These are phyloP conservation scores for Colletotrichum sp. DNA, from an alignment of 2,329 filamentous ascomycete species.

Conservation along the genomic window DNA sequence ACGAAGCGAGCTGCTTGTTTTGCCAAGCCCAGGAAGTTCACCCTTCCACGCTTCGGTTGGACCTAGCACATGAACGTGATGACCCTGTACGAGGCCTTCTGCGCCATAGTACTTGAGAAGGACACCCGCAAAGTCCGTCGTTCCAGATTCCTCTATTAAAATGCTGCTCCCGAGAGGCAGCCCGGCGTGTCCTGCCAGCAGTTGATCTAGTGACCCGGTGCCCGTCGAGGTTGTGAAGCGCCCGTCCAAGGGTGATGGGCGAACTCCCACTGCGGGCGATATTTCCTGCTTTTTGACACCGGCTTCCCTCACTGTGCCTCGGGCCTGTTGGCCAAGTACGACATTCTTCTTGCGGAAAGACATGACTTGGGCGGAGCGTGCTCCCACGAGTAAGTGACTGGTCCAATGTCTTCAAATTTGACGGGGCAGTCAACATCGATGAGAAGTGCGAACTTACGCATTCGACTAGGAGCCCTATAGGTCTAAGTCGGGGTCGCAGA, in stretches of 20 bases:
- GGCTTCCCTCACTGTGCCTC: conserved; percentile 25
- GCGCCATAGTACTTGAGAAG: conserved; percentile 89
- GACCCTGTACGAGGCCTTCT: conserved; percentile 90
- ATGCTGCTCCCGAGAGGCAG: conserved; percentile 82
- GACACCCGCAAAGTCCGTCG: conserved; percentile 90
- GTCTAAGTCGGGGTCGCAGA: not conserved
- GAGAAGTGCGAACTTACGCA: not conserved
- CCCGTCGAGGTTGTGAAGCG: conserved; percentile 90
- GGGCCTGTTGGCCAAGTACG: conserved; percentile 44
- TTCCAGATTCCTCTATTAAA: conserved; percentile 86
- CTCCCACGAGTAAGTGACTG: not conserved
- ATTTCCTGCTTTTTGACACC: conserved; percentile 34
- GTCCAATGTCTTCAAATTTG: not conserved
- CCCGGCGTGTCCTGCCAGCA: conserved; percentile 86
- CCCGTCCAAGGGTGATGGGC: conserved; percentile 89
- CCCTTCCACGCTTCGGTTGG: conserved; percentile 80
- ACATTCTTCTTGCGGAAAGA: conserved; percentile 64
- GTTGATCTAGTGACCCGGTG: conserved; percentile 80
- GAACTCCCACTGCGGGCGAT: conserved; percentile 56
- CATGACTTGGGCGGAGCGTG: conserved; percentile 40
- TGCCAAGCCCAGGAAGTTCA: conserved; percentile 78
- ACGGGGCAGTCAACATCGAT: not conserved
- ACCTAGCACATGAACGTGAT: conserved; percentile 85
- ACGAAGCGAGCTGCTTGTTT: conserved; percentile 41
- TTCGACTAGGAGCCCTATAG: not conserved